Evolutionary conservation across 768 basidiomycete genomes (phyloP), one percentile per base, ranked within the genome.

Genomic region (Arthromyces matolae): DNA sequence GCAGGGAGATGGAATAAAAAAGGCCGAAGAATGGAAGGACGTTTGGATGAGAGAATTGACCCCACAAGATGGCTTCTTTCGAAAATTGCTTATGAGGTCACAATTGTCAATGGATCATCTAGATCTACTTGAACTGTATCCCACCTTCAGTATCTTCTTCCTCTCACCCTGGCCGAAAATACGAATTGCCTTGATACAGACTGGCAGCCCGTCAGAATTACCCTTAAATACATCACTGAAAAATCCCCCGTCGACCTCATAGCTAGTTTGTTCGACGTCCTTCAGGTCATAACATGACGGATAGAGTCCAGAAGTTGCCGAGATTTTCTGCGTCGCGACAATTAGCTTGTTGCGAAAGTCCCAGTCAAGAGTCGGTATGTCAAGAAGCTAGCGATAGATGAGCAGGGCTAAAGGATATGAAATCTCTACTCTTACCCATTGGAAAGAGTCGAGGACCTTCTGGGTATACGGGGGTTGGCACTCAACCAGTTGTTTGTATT

Each of bases 1-100:
- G 34, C 13, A 40, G 39, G 19, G n/a, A n/a, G n/a, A n/a, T n/a
- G n/a, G 48, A 38, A 19, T 44, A 42, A 33, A 38, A 51, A 5
- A 57, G 24, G 16, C 57, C 57, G 18, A 42, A 53, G n/a, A 58
- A 50, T 12, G 55, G 49, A 6, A 58, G 36, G 3, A 59, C n/a
- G 19, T 56, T 51, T 4, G 32, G 34, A 20, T 51, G 50, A 2
- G 27, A 38, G 29, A 51, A 12, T 27, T 51, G 50, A 13, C 43
- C 31, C 50, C 44, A 45, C 3, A 36, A 20, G 8, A 45, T 22
- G 5, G 14, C 32, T 36, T 45, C 44, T 19, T 36, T 45, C 3
- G 33, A 35, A 13, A 40, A 12, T 24, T 24, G 6, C 32, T 47
- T 8, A 14, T 2, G 16, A 22, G n/a, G n/a, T n/a, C n/a, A n/a